A percentile compares a stretch with the other conserved stretches of the same genome.
phyloP scores from a whole-genome alignment of 805 yeast species.

The Starmerella kuoi region DNA sequence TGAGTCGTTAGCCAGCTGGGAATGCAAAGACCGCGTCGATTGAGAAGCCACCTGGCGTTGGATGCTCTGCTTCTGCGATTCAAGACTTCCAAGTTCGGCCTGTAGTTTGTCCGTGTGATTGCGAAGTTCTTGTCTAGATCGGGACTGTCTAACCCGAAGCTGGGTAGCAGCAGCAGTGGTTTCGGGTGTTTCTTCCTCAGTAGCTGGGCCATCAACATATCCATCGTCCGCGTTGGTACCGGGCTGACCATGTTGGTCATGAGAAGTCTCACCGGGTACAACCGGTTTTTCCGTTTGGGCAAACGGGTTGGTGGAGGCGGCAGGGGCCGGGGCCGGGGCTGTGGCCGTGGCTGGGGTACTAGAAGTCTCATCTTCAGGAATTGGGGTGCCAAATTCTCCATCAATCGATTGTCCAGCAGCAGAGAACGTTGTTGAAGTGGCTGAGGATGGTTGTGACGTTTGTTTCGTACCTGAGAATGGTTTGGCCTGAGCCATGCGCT shows the following conservation, averaged over 20 bases:
- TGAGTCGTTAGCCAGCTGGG: not conserved
- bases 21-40: slow-evolving; percentile 1
- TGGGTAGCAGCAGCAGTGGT: not conserved
- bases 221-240: not conserved
- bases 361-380: too few relatives aligned
- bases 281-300: too few relatives aligned
- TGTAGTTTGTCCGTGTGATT: slow-evolving; percentile 13
- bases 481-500: slow-evolving; percentile 5
- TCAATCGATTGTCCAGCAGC: too few relatives aligned
- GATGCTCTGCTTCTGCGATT: slow-evolving; percentile 11
- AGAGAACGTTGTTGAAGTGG: slow-evolving; percentile 1
- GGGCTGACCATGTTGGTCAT: not conserved
- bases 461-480: not conserved
- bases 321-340: too few relatives aligned
- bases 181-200: not conserved
- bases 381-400: not conserved
- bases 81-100: slow-evolving; percentile 18
- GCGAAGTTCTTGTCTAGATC: slow-evolving; percentile 13
- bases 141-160: slow-evolving; percentile 12
- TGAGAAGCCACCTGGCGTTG: slow-evolving; percentile 12
- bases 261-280: not conserved
- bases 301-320: too few relatives aligned
- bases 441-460: not conserved
- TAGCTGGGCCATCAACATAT: not conserved
- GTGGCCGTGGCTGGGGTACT: not conserved